Conservation (phyloP, 2,329 filamentous ascomycete genomes). For the Penicillium sp. region DNA sequence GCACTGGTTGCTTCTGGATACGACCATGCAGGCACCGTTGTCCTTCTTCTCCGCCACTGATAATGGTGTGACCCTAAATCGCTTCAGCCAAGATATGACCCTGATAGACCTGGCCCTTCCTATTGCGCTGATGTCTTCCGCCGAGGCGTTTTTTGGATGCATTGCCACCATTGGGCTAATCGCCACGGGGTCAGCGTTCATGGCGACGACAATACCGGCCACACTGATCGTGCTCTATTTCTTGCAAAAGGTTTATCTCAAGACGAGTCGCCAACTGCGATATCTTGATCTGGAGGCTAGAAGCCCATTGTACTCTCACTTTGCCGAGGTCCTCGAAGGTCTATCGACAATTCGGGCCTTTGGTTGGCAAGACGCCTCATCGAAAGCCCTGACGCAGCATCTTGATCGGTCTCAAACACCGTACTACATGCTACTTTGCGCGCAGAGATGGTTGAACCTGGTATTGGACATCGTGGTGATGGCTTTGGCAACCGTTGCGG, state of each 20-base stretch:
- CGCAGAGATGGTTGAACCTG: slow-evolving; percentile 42
- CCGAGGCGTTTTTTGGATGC: background rate
- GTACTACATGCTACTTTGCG: slow-evolving; percentile 43
- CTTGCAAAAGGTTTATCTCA: slow-evolving; percentile 42
- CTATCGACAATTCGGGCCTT: slow-evolving; percentile 49
- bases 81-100: slow-evolving; percentile 5
- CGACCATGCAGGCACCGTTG: background rate
- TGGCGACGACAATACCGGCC: slow-evolving; percentile 36
- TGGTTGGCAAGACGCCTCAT: slow-evolving; percentile 37
- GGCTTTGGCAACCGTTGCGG: slow-evolving; percentile 38
- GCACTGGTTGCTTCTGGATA: background rate
- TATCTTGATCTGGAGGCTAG: slow-evolving; percentile 13
- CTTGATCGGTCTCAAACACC: slow-evolving; percentile 42
- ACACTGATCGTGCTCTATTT: slow-evolving; percentile 37
- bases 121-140: background rate
- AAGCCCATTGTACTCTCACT: slow-evolving; percentile 42
- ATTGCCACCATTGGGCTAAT: slow-evolving; percentile 1
- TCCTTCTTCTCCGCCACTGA: slow-evolving; percentile 4
- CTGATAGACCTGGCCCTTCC: slow-evolving; percentile 4
- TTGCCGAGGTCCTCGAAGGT: slow-evolving; percentile 48
- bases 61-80: background rate
- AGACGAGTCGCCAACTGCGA: slow-evolving; percentile 41
- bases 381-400: slow-evolving; percentile 28
- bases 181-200: slow-evolving; percentile 36
- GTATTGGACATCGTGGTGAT: slow-evolving; percentile 43